Conservation (phyloP, 164 flowering plant species). For the Brasenia schreberi region DNA sequence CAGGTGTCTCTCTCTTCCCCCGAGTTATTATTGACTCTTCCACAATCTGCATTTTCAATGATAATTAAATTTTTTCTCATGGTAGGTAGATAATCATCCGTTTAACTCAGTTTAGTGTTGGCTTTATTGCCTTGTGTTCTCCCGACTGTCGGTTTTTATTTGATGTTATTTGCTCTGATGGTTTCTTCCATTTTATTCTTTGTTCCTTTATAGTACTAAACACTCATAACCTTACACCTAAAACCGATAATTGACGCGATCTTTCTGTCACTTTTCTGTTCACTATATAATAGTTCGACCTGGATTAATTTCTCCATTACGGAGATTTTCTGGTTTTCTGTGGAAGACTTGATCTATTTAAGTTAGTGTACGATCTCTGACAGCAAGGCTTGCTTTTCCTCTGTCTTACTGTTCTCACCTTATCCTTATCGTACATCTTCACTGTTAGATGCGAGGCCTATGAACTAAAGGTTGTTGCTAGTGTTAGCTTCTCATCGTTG, state of each 20-base stretch:
- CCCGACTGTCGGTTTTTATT: no score
- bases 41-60: no score
- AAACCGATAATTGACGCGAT: background rate
- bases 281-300: background rate
- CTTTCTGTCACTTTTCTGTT: background rate
- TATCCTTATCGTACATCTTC: background rate
- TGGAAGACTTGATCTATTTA: background rate
- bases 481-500: no score
- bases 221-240: no score
- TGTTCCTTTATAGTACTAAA: background rate
- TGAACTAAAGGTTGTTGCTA: background rate
- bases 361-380: background rate
- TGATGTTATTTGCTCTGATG: background rate
- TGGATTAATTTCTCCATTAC: background rate
- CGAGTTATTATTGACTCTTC: no score
- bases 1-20: constrained; percentile 22
- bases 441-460: background rate
- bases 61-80: no score
- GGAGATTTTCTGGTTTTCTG: background rate
- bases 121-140: no score
- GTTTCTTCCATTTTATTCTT: background rate
- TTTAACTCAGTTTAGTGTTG: no score
- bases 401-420: background rate
- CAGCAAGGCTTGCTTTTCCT: background rate
- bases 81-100: no score